Conservation (phyloP, 2,329 filamentous ascomycete species). For the Paradendryphiella salina region DNA sequence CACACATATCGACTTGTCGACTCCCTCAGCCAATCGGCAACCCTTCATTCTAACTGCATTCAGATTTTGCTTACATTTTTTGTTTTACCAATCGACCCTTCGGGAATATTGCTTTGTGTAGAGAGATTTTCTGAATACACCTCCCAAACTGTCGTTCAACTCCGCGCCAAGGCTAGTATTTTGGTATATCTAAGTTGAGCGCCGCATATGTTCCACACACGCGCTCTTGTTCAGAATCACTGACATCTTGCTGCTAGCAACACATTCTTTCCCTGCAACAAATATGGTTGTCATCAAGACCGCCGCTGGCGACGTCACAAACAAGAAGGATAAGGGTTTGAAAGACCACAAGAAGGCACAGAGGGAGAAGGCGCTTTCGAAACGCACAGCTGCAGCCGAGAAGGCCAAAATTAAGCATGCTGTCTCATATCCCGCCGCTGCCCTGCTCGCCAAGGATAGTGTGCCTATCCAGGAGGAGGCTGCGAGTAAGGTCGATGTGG, state of each 20-base stretch:
- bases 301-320: neutral
- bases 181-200: too few species aligned
- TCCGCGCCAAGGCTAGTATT: too few species aligned
- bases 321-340: conserved; percentile 9
- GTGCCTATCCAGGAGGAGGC: neutral
- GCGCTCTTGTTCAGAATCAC: neutral
- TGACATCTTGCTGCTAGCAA: neutral
- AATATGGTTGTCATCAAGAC: neutral
- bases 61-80: too few species aligned
- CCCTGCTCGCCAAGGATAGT: neutral
- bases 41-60: too few species aligned
- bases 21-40: too few species aligned
- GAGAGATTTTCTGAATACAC: too few species aligned
- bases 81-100: too few species aligned
- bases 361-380: conserved; percentile 4
- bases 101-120: too few species aligned
- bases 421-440: neutral
- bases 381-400: conserved; percentile 5
- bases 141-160: too few species aligned
- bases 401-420: neutral
- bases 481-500: neutral
- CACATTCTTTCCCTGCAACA: neutral
- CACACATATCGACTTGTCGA: too few species aligned
- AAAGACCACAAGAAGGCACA: conserved; percentile 9
- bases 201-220: too few species aligned